phyloP scores from a whole-genome alignment of 2,329 filamentous ascomycete species.

The Acrocalymma vagum region DNA sequence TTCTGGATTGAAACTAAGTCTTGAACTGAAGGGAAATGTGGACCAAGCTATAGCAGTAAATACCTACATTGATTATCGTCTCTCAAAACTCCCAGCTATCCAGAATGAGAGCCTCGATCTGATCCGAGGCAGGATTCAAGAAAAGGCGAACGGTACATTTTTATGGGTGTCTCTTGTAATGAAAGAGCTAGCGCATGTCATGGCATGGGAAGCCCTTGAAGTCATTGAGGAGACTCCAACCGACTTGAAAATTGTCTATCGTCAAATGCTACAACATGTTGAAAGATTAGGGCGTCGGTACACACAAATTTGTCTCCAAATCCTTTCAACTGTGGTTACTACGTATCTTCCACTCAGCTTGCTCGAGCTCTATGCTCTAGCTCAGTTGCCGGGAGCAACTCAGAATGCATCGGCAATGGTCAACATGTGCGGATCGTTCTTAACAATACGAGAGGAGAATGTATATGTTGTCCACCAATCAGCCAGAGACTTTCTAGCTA shows the following conservation, averaged over 20 bases:
- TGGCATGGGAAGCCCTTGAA: conserved; percentile 9
- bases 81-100: conserved; percentile 31
- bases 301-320: conserved; percentile 40
- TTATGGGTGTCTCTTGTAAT: conserved; percentile 16
- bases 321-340: conserved; percentile 38
- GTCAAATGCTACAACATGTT: conserved; percentile 49
- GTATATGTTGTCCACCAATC: conserved; percentile 40
- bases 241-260: conserved; percentile 49
- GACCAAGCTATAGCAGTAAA: conserved; percentile 44
- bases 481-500: conserved; percentile 52
- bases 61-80: conserved; percentile 48
- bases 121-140: conserved; percentile 22
- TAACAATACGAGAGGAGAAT: conserved; percentile 38
- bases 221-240: conserved; percentile 28
- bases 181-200: conserved; percentile 30
- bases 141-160: conserved; percentile 51
- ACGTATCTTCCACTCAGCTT: conserved; percentile 19
- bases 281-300: conserved; percentile 25
- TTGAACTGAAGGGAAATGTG: conserved; percentile 48
- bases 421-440: conserved; percentile 49
- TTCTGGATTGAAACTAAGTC: conserved; percentile 32
- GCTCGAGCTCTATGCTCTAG: conserved; percentile 12
- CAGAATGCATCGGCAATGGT: conserved; percentile 5
- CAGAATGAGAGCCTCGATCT: conserved; percentile 19
- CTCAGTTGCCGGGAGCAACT: conserved; percentile 1